These are phyloP conservation scores for Boletus semigastroideus DNA, from an alignment of 1,284 basidiomycete genomes.

Conservation along the genomic window DNA sequence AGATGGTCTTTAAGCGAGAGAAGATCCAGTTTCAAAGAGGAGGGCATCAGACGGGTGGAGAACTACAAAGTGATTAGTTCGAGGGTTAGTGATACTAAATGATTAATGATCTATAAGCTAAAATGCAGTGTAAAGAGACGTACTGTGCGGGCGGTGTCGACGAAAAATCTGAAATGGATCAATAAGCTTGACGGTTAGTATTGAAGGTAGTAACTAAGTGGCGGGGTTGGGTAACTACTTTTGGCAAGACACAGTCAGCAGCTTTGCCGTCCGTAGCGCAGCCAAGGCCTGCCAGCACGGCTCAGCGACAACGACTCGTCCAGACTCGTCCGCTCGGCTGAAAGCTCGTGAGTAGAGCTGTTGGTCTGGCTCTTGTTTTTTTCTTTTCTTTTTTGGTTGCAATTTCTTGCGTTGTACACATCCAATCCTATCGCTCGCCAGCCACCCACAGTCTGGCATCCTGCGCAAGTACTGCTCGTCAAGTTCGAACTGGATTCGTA, in stretches of 20 bases:
- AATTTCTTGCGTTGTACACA: slow-evolving; percentile 17
- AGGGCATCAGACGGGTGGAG: slow-evolving; percentile 4
- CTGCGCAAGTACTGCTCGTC: slow-evolving; percentile 7
- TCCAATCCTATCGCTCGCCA: slow-evolving; percentile 15
- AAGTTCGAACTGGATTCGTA: slow-evolving; percentile 36
- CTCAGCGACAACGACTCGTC: slow-evolving; percentile 27
- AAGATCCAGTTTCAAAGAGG: slow-evolving; percentile 8
- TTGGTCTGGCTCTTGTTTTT: slow-evolving; percentile 6
- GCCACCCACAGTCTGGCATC: slow-evolving; percentile 5
- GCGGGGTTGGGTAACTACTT: slow-evolving; percentile 11
- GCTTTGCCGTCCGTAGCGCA: slow-evolving; percentile 22
- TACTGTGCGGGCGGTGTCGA: neutral
- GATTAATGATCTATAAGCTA: no score
- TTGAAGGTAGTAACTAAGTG: no score
- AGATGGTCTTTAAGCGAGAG: slow-evolving; percentile 16
- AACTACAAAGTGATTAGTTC: no score
- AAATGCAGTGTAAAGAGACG: neutral
- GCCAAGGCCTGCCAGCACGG: slow-evolving; percentile 25
- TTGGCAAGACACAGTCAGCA: no score
- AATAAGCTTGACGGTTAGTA: slow-evolving; percentile 1
- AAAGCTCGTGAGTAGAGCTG: slow-evolving; percentile 9
- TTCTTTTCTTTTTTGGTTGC: slow-evolving; percentile 9
- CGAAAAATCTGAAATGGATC: neutral
- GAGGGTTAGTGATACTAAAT: no score
- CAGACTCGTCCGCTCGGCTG: slow-evolving; percentile 5